Conservation (phyloP, 164 flowering plant species). For the Cinnamomum micranthum region DNA sequence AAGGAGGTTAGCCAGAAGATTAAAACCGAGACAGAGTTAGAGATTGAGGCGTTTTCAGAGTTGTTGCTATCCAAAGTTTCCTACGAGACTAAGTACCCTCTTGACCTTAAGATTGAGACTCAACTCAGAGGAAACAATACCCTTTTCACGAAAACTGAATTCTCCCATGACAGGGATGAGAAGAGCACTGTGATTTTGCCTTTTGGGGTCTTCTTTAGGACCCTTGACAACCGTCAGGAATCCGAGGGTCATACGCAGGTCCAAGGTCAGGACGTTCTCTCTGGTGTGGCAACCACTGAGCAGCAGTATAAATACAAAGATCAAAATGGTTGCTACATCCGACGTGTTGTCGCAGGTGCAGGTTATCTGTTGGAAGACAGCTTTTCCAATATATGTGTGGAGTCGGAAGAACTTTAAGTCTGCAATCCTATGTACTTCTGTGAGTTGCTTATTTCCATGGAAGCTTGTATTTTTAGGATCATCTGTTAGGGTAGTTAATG, state of each 20-base stretch:
- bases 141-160: constrained; percentile 30
- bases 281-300: constrained; percentile 44
- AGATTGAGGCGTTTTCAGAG: constrained; percentile 20
- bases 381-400: background rate
- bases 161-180: constrained; percentile 39
- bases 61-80: constrained; percentile 9
- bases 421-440: no score
- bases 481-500: no score
- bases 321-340: constrained; percentile 33
- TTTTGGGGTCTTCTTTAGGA: constrained; percentile 8
- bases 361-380: constrained; percentile 36
- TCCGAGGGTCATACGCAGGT: constrained; percentile 67
- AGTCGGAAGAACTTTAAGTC: no score
- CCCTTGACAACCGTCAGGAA: constrained; percentile 40
- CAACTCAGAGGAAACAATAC: constrained; percentile 28
- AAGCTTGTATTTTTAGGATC: no score
- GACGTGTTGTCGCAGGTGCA: constrained; percentile 30
- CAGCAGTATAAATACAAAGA: constrained; percentile 40
- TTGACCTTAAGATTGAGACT: constrained; percentile 32
- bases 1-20: constrained; percentile 48
- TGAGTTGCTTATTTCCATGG: no score
- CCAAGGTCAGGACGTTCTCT: constrained; percentile 55
- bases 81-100: constrained; percentile 34
- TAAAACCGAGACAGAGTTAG: constrained; percentile 28
- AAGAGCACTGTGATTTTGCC: constrained; percentile 4